These are phyloP conservation scores for Eucalyptus globulus DNA, from an alignment of 345 rosid genomes.

Conservation along the genomic window DNA sequence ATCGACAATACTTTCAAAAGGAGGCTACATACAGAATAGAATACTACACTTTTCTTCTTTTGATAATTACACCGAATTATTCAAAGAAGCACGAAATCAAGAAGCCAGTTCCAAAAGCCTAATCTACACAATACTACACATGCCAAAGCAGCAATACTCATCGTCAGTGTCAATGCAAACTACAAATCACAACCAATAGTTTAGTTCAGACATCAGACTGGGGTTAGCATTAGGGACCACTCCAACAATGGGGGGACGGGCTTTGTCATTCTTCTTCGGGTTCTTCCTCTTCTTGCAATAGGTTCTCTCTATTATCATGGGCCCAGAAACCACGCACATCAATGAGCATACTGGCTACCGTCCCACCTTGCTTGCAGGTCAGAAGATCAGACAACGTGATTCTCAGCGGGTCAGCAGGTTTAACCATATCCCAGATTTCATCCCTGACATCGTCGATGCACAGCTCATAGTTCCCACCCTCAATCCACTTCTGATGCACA, in stretches of 20 bases:
- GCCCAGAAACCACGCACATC: constrained; percentile 99
- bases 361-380: constrained; percentile 93
- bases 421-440: constrained; percentile 99
- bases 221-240: background rate
- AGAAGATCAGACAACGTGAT: constrained; percentile 73
- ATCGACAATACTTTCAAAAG: background rate
- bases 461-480: constrained; percentile 95
- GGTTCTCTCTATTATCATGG: constrained; percentile 97
- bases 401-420: constrained; percentile 72
- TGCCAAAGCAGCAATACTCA: background rate
- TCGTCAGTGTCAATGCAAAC: background rate
- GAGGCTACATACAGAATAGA: background rate
- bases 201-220: background rate
- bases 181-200: background rate
- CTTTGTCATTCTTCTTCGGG: constrained; percentile 31
- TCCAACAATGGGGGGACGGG: background rate
- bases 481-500: constrained; percentile 98
- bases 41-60: background rate
- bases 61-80: background rate
- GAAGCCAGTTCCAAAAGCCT: background rate
- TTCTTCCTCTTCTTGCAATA: constrained; percentile 98
- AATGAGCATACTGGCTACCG: constrained; percentile 92
- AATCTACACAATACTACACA: background rate
- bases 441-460: constrained; percentile 97
- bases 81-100: background rate